Base-by-base conservation (phyloP, 805 yeast species). In the Kuraishia borneana region DNA sequence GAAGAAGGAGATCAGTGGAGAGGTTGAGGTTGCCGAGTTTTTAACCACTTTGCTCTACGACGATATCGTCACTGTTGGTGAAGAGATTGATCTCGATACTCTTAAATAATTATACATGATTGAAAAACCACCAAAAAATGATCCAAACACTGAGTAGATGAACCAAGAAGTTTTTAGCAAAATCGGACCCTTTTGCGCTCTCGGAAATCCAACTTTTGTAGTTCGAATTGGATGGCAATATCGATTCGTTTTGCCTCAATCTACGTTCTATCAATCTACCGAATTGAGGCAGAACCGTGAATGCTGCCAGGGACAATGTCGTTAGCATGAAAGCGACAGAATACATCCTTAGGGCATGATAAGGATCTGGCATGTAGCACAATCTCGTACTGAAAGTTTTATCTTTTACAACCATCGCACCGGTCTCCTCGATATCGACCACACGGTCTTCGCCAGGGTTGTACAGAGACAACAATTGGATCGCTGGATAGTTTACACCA, bases 401-500 rank as follows among this genome's bases (percentile, higher is more conserved):
- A 18, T 32, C 21, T 6, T 18, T 17, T 12, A 30, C 21, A n/a
- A 6, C 7, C 16, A 30, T 21, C 4, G n/a, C 6, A 4, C 32
- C 32, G 10, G 32, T 30, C 13, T 30, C 25, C 18, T 18, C 21
- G 20, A 7, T 23, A 22, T 16, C 30, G 8, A 8, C 10, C 19
- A 14, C n/a, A 5, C 13, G 6, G 20, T 6, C 20, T 6, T 30
- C 25, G 5, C 14, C 5, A 18, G 34, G 34, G 34, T 32, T 32
- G 23, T 30, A 32, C 29, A 92, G 61, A 0, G 95, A 74, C 5
- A 92, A 55, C 33, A 92, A 53, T 51, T 92, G 96, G 30, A 87
- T 70, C 0, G 95, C 97, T 0, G 99, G 99, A 35, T 65, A 63
- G 34, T 63, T 56, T 20, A 92, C 76, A 0, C 97, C 97, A 76